Conservation (phyloP, 495 filamentous ascomycete species). For the Cryomyces antarcticus region DNA sequence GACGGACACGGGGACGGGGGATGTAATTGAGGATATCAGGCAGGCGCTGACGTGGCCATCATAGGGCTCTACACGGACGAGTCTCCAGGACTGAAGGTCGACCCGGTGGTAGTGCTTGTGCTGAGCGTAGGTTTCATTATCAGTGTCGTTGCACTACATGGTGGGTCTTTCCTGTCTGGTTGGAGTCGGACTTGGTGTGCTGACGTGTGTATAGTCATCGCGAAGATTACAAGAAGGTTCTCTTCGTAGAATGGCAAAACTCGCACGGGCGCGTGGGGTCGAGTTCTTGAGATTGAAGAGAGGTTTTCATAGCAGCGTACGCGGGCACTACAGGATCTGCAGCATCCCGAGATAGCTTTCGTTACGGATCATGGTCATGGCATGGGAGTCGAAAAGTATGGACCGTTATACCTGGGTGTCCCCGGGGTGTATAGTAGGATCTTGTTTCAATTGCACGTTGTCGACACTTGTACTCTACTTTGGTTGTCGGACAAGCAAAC, state of each 20-base stretch:
- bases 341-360: no score
- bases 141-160: slow-evolving; percentile 89
- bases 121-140: slow-evolving; percentile 94
- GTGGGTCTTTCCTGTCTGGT: slow-evolving; percentile 32
- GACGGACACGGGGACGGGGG: neutral
- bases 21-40: neutral
- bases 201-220: slow-evolving; percentile 48
- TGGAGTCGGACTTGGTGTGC: neutral
- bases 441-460: no score
- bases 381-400: no score
- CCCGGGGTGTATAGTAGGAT: no score
- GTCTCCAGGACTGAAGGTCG: slow-evolving; percentile 85
- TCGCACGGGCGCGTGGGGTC: no score
- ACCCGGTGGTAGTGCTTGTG: slow-evolving; percentile 89
- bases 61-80: slow-evolving; percentile 93
- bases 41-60: neutral
- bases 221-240: slow-evolving; percentile 87
- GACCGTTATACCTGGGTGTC: no score
- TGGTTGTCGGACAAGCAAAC: no score
- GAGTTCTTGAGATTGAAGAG: no score
- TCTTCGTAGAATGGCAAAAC: slow-evolving; percentile 25
- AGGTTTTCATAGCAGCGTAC: no score
- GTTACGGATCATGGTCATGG: no score
- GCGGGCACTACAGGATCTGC: no score
- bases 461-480: no score